Evolutionary conservation across 768 basidiomycete species (phyloP).

Genomic region (Rhodocollybia butyracea): DNA sequence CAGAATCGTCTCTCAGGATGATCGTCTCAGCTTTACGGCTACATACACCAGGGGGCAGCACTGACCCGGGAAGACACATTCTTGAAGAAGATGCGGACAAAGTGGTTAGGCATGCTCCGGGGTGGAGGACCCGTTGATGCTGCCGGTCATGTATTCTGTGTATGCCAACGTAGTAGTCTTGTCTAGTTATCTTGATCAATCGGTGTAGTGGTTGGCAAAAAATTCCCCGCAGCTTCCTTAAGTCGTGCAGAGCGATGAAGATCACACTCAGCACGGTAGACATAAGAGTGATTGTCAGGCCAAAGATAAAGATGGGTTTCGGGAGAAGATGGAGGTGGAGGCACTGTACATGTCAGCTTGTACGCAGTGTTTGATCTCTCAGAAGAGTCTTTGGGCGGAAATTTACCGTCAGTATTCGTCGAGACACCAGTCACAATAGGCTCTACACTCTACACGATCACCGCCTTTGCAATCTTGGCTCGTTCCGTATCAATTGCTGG

Average conservation of each 20-base stretch:
- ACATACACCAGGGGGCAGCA: conserved; percentile 15
- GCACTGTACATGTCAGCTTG: conserved; percentile 12
- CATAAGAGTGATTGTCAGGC: background rate
- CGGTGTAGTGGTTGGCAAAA: background rate
- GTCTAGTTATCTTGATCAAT: too few species aligned
- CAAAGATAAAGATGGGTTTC: conserved; percentile 29
- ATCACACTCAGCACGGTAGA: conserved; percentile 4
- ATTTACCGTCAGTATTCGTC: conserved; percentile 9
- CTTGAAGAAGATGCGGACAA: background rate
- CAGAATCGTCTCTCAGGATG: conserved; percentile 34
- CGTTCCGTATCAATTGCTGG: conserved; percentile 5
- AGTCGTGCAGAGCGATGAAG: background rate
- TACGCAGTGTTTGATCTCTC: conserved; percentile 13
- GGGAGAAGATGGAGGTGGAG: conserved; percentile 14
- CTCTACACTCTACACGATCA: background rate
- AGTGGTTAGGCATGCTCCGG: too few species aligned
- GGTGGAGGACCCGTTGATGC: background rate
- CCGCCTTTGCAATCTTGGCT: background rate
- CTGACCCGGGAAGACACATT: background rate
- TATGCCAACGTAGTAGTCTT: background rate
- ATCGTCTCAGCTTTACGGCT: conserved; percentile 25
- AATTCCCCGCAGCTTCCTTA: conserved; percentile 3
- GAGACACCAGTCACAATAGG: background rate
- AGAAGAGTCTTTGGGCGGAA: conserved; percentile 26
- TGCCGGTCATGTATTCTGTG: background rate